Evolutionary conservation across 306 rosid genomes (phyloP).

Genomic region (Trifolium fragiferum): DNA sequence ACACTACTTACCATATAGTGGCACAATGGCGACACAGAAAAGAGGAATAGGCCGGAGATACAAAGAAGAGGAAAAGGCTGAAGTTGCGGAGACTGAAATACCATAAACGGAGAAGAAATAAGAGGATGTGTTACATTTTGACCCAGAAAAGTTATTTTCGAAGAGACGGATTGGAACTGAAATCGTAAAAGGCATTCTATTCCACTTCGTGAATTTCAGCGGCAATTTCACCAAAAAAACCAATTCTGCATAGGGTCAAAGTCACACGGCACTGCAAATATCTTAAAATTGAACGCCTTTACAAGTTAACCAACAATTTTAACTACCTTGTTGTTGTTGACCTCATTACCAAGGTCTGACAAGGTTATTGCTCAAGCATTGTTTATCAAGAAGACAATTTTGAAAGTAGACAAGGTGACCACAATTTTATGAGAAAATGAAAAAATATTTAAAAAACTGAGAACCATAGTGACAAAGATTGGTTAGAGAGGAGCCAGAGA

Average conservation of each 20-base stretch:
- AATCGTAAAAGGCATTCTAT: not conserved
- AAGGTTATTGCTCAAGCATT: not conserved
- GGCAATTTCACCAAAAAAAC: not conserved
- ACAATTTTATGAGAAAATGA: not conserved
- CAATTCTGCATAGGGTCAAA: not conserved
- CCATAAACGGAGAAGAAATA: not conserved
- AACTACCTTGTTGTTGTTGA: not conserved
- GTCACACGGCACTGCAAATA: not conserved
- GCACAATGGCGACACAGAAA: not conserved
- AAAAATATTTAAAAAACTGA: not conserved
- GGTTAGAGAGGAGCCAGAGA: not conserved
- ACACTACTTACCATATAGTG: not conserved
- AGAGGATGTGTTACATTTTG: not conserved
- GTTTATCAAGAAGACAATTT: not conserved
- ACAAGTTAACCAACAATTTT: not conserved
- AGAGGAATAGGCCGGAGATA: too few relatives aligned
- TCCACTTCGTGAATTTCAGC: not conserved
- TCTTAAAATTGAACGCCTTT: not conserved
- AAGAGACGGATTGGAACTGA: not conserved
- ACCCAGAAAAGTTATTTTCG: not conserved
- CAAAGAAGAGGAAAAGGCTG: not conserved
- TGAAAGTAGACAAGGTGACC: not conserved
- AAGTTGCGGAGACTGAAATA: not conserved
- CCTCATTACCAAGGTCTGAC: not conserved
- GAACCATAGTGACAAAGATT: not conserved